These are phyloP conservation scores for Centaurea solstitialis DNA, from an alignment of 129 eudicot species.

Conservation along the genomic window DNA sequence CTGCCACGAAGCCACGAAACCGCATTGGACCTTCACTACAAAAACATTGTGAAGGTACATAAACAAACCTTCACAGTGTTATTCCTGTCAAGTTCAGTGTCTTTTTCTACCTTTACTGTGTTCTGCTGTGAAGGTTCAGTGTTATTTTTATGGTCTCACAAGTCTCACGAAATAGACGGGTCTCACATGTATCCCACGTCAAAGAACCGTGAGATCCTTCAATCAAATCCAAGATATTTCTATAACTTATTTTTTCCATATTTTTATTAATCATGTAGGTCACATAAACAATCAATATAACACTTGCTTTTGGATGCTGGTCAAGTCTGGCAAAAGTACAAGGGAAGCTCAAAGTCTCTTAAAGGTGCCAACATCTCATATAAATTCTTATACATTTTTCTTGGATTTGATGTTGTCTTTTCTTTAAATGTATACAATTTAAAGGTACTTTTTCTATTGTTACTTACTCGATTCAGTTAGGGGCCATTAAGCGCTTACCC, in stretches of 20 bases:
- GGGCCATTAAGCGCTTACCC: neutral
- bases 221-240: neutral
- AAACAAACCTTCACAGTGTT: too few species aligned
- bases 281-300: slow-evolving; percentile 97
- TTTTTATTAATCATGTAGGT: slow-evolving; percentile 37
- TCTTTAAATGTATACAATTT: neutral
- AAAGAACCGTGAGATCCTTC: neutral
- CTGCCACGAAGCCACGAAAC: too few species aligned
- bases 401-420: neutral
- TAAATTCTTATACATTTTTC: neutral
- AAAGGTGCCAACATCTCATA: slow-evolving; percentile 51
- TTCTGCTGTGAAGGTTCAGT: neutral
- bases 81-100: too few species aligned
- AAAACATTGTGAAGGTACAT: too few species aligned
- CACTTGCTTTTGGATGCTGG: slow-evolving; percentile 97
- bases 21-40: too few species aligned
- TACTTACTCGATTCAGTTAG: neutral
- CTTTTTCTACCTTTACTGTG: too few species aligned
- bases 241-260: neutral
- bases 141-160: neutral
- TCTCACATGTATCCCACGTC: neutral
- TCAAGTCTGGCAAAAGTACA: slow-evolving; percentile 81
- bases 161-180: neutral
- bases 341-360: slow-evolving; percentile 71
- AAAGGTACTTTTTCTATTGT: neutral